phyloP scores from a whole-genome alignment of 257 asterid genomes.

The Solanum tacnaense region DNA sequence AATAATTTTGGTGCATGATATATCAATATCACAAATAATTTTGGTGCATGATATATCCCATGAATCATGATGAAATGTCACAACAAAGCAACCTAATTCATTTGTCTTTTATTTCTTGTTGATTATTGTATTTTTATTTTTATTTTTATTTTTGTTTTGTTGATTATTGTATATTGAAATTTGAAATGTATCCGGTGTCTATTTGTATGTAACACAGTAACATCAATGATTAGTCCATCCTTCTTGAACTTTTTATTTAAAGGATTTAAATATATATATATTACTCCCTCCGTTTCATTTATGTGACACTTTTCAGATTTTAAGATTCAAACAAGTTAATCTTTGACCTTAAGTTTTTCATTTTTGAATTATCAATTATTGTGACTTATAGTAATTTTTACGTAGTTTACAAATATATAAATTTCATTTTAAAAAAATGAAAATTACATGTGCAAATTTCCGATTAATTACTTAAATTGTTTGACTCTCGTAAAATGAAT shows the following conservation, averaged over 20 bases:
- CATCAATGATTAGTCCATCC: background rate
- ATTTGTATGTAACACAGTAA: background rate
- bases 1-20: background rate
- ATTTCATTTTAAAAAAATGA: no score
- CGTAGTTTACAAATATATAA: no score
- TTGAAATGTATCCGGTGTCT: background rate
- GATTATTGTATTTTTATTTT: background rate
- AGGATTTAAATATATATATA: background rate
- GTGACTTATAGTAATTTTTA: no score
- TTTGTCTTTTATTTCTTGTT: background rate
- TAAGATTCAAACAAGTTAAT: no score
- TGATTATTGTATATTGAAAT: background rate
- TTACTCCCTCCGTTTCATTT: no score
- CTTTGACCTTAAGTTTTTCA: no score
- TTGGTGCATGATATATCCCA: background rate
- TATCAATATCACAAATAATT: background rate
- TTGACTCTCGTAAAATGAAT: no score
- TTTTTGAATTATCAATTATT: no score
- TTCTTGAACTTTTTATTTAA: background rate
- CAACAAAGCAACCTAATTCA: background rate
- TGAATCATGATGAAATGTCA: conserved; percentile 4
- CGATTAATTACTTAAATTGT: no score
- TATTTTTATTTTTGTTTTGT: background rate
- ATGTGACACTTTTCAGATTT: no score
- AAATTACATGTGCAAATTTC: no score